phyloP scores from a whole-genome alignment of 768 basidiomycete species.

The Russula emetica region DNA sequence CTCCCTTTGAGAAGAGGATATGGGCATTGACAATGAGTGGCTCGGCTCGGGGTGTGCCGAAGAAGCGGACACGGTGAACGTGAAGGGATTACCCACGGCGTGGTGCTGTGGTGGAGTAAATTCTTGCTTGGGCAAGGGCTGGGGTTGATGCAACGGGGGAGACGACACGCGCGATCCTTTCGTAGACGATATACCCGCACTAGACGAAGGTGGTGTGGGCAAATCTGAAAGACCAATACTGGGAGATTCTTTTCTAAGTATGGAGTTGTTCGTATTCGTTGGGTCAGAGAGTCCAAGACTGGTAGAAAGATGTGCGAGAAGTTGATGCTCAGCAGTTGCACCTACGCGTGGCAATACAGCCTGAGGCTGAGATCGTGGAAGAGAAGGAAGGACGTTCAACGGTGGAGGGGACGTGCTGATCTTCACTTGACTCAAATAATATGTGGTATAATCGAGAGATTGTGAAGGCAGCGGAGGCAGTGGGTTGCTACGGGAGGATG shows the following conservation, averaged over 20 bases:
- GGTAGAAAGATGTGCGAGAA: slow-evolving; percentile 9
- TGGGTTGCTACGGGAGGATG: slow-evolving; percentile 14
- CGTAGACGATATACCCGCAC: slow-evolving; percentile 16
- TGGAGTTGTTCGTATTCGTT: not conserved
- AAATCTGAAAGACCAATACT: slow-evolving; percentile 5
- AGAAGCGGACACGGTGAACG: slow-evolving; percentile 1
- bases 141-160: slow-evolving; percentile 14
- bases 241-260: slow-evolving; percentile 12
- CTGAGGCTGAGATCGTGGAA: slow-evolving; percentile 19
- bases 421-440: slow-evolving; percentile 6
- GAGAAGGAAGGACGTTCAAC: slow-evolving; percentile 8
- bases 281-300: not conserved
- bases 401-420: slow-evolving; percentile 8
- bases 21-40: not conserved
- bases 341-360: slow-evolving; percentile 1
- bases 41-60: not conserved
- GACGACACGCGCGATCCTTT: slow-evolving; percentile 20
- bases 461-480: not conserved
- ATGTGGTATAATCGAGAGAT: slow-evolving; percentile 14
- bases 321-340: slow-evolving; percentile 8
- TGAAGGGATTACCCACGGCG: not conserved
- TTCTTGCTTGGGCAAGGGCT: slow-evolving; percentile 9
- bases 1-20: slow-evolving; percentile 13
- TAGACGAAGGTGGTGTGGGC: slow-evolving; percentile 27
- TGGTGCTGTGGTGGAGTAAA: slow-evolving; percentile 6